Base-by-base conservation (phyloP, 345 rosid genomes). In the Raphanus sativus region DNA sequence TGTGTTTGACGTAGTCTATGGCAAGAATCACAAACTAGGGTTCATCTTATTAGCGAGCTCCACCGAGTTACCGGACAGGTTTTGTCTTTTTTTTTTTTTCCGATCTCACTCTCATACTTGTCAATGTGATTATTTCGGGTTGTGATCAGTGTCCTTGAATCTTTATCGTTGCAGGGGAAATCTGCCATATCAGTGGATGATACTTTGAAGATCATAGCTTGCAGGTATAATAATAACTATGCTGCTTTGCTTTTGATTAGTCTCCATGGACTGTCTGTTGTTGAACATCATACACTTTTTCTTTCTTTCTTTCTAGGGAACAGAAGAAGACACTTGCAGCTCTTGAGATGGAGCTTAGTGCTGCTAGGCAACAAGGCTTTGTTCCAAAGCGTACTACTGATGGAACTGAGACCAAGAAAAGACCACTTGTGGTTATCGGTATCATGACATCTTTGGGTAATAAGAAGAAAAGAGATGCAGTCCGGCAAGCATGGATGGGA, bases 401-500 rank as follows among this genome's bases (percentile, higher is more conserved):
- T 52, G 86, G 61, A 29, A 67, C 52, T 38, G 76, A 69, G 64
- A 59, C 84, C 1, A 84, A 86, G 86, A 91, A 83, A 78, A 88
- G 82, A 80, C 89, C 87, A 1, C 75, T 93, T 17, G 90, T 90
- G 69, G 96, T 90, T 3, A 83, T 89, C 4, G 98, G 99, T 42
- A 82, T 95, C 25, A 68, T 89, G 74, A 92, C 98, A 2, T 83
- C 67, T 40, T 92, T 90, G 73, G 98, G 90, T 56, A 89, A 86
- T 42, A 87, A 81, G 82, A 89, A 86, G 81, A 90, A 89, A 67
- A 85, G 98, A 72, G 91, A 91, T 77, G 96, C 97, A 6, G 84
- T 91, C 38, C 89, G 98, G 9, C 89, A 89, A 85, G 92, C 99
- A 50, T 92, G 98, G 99, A 89, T 91, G 94, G 96, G 92, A 71